phyloP scores from a whole-genome alignment of 1,139 yeast genomes.

The Debaryomyces robertsiae region DNA sequence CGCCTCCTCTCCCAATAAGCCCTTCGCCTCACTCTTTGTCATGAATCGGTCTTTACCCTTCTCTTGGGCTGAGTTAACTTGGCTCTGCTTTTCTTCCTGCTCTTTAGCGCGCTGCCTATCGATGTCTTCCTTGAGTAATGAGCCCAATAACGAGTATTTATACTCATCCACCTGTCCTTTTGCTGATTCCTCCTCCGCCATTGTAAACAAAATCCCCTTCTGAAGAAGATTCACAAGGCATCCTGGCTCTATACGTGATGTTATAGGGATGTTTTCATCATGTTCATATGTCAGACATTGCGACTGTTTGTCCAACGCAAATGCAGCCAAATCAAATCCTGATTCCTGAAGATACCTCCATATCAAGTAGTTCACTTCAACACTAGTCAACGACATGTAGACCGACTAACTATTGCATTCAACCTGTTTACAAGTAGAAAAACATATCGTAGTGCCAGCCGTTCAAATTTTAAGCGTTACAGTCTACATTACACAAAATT shows the following conservation, averaged over 20 bases:
- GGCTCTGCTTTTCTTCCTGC: slow-evolving; percentile 11
- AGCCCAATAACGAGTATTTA: slow-evolving; percentile 32
- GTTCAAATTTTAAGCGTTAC: neutral
- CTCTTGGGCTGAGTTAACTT: slow-evolving; percentile 4
- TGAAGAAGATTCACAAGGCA: slow-evolving; percentile 80
- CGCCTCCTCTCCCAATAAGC: slow-evolving; percentile 16
- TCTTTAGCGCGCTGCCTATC: slow-evolving; percentile 9
- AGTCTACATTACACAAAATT: slow-evolving; percentile 1
- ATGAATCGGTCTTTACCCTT: slow-evolving; percentile 14
- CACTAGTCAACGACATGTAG: slow-evolving; percentile 77
- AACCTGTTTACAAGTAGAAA: neutral
- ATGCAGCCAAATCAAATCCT: slow-evolving; percentile 78
- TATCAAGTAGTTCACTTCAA: slow-evolving; percentile 83
- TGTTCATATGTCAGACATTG: slow-evolving; percentile 61
- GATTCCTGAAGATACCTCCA: slow-evolving; percentile 94
- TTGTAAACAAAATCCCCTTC: slow-evolving; percentile 73
- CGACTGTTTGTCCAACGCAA: slow-evolving; percentile 78
- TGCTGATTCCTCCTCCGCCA: slow-evolving; percentile 34
- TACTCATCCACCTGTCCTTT: slow-evolving; percentile 18
- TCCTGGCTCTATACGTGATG: slow-evolving; percentile 62
- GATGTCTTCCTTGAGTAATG: slow-evolving; percentile 29
- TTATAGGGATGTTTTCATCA: slow-evolving; percentile 43
- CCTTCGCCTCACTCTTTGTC: slow-evolving; percentile 21
- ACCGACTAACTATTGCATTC: neutral
- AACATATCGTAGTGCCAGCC: neutral